phyloP scores from a whole-genome alignment of 768 basidiomycete genomes.

The Imleria badia region DNA sequence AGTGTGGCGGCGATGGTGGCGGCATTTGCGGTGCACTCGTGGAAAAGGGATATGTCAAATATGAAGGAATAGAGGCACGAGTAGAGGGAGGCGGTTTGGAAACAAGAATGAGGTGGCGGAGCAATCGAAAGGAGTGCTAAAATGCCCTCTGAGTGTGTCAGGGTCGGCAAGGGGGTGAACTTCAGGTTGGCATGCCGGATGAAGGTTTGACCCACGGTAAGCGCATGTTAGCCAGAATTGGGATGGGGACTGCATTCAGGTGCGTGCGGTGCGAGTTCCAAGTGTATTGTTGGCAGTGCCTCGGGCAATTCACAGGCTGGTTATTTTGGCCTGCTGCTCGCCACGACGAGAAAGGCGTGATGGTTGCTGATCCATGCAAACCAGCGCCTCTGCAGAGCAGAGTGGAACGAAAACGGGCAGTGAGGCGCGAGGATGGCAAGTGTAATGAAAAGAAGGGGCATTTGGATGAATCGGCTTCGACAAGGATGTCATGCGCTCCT shows the following conservation, averaged over 20 bases:
- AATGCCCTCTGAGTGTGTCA: neutral
- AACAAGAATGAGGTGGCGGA: neutral
- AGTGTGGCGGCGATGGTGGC: conserved; percentile 12
- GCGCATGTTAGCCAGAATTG: neutral
- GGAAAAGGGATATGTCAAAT: conserved; percentile 9
- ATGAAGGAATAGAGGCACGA: neutral
- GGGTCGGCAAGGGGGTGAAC: conserved; percentile 3
- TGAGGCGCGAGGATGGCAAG: neutral
- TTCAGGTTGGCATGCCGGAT: neutral
- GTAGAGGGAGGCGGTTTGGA: neutral
- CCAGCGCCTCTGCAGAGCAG: conserved; percentile 3
- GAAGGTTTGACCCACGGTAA: conserved; percentile 1
- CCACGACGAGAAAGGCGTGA: neutral
- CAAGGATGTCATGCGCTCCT: too few relatives aligned
- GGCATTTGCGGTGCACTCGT: conserved; percentile 17
- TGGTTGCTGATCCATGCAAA: conserved; percentile 17
- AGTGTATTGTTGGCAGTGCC: conserved; percentile 8
- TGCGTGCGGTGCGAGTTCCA: neutral
- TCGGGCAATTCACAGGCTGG: neutral
- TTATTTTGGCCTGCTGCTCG: neutral
- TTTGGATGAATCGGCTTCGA: too few relatives aligned
- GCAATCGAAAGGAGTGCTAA: neutral
- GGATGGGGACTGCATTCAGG: neutral
- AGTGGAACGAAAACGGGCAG: neutral
- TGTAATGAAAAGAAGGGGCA: neutral